Evolutionary conservation across 345 rosid genomes (phyloP), one percentile per base, ranked within the genome.

Genomic region (Pistacia atlantica): DNA sequence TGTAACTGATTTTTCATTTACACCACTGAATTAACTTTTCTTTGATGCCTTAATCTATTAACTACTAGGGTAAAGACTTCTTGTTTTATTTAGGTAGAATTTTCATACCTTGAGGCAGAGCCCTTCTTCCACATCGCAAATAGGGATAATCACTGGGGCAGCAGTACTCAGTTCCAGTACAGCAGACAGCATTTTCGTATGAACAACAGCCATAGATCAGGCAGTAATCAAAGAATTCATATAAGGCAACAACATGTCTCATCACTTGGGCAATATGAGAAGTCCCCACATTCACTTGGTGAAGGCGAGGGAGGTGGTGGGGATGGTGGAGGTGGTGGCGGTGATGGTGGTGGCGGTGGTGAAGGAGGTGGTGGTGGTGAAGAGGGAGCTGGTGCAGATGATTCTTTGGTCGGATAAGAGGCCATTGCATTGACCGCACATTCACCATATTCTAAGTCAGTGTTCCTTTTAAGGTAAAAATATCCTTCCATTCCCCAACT

Each of bases 71-170:
- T 31, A 31, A 31, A 31, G 3, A 31, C 33, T 31, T 31, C 2
- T 31, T 1, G 3, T 31, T 31, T 31, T 31, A 31, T 31, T 31
- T 31, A 31, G 48, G 38, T 37, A 59, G 46, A 42, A 28, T 37
- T 17, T 71, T n/a, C 9, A 59, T 87, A 90, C 97, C 89, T 83
- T 60, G 33, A 87, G 88, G 80, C 97, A 92, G 77, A 89, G 88
- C 35, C 90, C 91, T 77, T 88, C 90, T 0, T 87, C 80, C 16
- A 87, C 9, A 57, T 89, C 87, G 75, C 97, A 92, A 67, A 90
- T 77, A 4, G 94, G 94, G 97, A 79, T 92, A 92, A 48, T 89
- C 92, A 72, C 87, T 65, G 0, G 97, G 97, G 74, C 97, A 92
- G 73, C 97, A 90, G 67, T 85, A 84, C 0, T 63, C 84, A 0